Conservation (phyloP, 768 basidiomycete genomes). For the Tricholoma sp. region DNA sequence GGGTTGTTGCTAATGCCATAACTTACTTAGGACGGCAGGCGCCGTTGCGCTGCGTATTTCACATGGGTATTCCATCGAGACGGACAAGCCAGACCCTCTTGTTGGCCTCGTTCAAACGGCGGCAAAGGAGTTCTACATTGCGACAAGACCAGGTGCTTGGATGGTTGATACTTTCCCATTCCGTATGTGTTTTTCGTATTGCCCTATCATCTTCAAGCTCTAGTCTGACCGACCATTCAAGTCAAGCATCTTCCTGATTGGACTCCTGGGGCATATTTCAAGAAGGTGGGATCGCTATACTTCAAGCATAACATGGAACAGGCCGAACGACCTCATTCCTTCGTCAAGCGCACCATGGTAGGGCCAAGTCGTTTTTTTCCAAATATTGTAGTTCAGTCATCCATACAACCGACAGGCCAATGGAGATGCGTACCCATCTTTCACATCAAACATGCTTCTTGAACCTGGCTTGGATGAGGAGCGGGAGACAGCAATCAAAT, state of each 20-base stretch:
- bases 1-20: not conserved
- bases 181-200: slow-evolving; percentile 10
- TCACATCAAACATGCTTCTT: slow-evolving; percentile 35
- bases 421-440: slow-evolving; percentile 32
- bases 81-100: slow-evolving; percentile 30
- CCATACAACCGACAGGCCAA: slow-evolving; percentile 23
- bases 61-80: slow-evolving; percentile 38
- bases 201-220: not conserved
- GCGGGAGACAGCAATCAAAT: slow-evolving; percentile 36
- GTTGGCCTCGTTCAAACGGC: slow-evolving; percentile 34
- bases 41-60: slow-evolving; percentile 37
- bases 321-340: slow-evolving; percentile 30
- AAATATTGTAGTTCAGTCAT: not conserved
- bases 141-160: slow-evolving; percentile 19
- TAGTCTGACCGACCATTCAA: slow-evolving; percentile 10
- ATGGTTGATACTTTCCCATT: slow-evolving; percentile 37
- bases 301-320: slow-evolving; percentile 25
- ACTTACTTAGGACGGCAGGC: slow-evolving; percentile 28
- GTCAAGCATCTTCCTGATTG: slow-evolving; percentile 39
- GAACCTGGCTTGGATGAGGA: slow-evolving; percentile 22
- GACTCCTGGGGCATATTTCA: slow-evolving; percentile 39
- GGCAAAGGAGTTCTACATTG: slow-evolving; percentile 33
- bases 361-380: not conserved
- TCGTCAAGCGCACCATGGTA: slow-evolving; percentile 29
- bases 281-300: slow-evolving; percentile 30